Base-by-base conservation (phyloP, 208 protist genomes). In the Jaenimonas drosophilae region DNA sequence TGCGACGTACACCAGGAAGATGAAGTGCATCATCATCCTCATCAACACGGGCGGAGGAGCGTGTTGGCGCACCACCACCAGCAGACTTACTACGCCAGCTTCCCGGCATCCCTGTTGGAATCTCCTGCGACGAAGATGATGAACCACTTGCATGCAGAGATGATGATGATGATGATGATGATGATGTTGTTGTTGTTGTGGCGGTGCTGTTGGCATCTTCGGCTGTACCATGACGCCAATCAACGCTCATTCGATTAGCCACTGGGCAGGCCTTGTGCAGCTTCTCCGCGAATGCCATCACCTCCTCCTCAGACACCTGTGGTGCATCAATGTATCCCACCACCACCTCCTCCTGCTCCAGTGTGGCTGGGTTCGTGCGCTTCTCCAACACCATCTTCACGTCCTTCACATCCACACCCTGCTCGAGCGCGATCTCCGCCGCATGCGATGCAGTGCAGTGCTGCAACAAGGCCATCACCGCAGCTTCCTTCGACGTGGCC, bases 281-380 rank as follows among this genome's bases (percentile, higher is more conserved):
- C 33, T 70, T 69, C 38, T 75, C 62, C 3, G 79, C 78, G 63
- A 88, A 92, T 16, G 50, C 70, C 64, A 76, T 70, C 43, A 89
- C 65, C 54, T 92, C 74, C 52, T 77, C 79, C 14, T 69, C 59
- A 0, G 70, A 70, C 0, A 73, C 76, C 4, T 43, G 36, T 2
- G 84, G 84, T 2, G 84, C 84, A 27, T 88, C 79, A 43, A 92
- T 92, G 64, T 88, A 88, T 41, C 84, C 84, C 3, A 92, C 79
- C 1, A 92, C 73, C 2, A 83, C 66, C 17, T 59, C 54, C 19
- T 84, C 72, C n/a, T 66, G 48, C 12, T 60, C 67, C 1, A 85
- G 58, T n/a, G 36, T 30, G 37, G 54, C 26, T 26, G 41, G 32
- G 43, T 55, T 39, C 27, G 29, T 12, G 16, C 47, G 54, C 66